Conservation (phyloP, 306 rosid genomes). For the Astragalus glycyphyllos region DNA sequence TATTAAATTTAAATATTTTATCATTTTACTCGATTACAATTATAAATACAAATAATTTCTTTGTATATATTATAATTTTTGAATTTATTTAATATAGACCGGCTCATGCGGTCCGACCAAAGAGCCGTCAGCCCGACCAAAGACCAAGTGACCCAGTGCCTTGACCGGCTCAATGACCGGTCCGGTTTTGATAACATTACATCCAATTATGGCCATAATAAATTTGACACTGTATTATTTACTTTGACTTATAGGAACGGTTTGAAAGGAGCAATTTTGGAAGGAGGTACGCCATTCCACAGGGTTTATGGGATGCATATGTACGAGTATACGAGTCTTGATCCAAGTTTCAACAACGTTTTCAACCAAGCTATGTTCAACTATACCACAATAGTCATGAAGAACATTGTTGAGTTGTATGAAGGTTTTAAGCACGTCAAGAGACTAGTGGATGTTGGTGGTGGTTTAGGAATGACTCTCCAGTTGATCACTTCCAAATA, state of each 20-base stretch:
- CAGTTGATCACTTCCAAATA: conserved; percentile 55
- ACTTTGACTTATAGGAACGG: conserved; percentile 52
- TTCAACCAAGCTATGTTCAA: conserved; percentile 59
- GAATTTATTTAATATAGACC: no score
- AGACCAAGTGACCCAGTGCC: no score
- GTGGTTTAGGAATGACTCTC: conserved; percentile 56
- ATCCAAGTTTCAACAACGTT: conserved; percentile 48
- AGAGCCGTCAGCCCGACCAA: no score
- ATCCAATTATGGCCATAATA: no score
- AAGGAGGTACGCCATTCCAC: conserved; percentile 57
- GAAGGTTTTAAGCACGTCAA: conserved; percentile 53
- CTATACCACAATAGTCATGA: conserved; percentile 29
- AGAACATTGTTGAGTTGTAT: conserved; percentile 48
- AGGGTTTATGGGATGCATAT: conserved; percentile 50
- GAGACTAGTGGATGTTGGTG: conserved; percentile 68
- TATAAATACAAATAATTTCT: no score
- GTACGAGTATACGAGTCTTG: conserved; percentile 43
- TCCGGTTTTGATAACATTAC: no score
- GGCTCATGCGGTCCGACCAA: no score
- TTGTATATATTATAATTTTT: no score
- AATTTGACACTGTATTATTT: no score
- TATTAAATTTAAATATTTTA: no score
- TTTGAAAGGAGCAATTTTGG: conserved; percentile 49
- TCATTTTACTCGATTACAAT: no score
- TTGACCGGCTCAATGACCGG: no score